Percentiles rank a stretch among this genome's conserved stretches.
Conservation (phyloP, 2,329 filamentous ascomycete genomes). For the Colletotrichum musicola region DNA sequence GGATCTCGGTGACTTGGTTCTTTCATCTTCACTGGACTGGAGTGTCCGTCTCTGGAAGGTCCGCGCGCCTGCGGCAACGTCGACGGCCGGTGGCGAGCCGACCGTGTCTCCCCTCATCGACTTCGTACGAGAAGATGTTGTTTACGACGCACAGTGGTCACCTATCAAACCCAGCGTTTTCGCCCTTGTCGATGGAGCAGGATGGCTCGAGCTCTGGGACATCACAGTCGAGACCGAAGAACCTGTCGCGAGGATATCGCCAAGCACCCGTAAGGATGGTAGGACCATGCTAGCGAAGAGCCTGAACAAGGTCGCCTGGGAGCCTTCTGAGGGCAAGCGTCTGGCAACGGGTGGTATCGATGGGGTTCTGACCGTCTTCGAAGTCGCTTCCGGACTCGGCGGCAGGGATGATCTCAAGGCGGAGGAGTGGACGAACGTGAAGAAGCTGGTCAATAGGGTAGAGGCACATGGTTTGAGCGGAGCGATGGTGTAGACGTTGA, state of each 20-base stretch:
- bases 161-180: slow-evolving; percentile 95
- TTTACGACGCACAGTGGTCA: slow-evolving; percentile 97
- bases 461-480: slow-evolving; percentile 71
- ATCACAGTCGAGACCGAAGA: slow-evolving; percentile 93
- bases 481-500: slow-evolving; percentile 49
- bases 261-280: slow-evolving; percentile 74
- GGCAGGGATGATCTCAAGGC: slow-evolving; percentile 85
- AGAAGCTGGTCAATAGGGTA: slow-evolving; percentile 84
- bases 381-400: slow-evolving; percentile 85
- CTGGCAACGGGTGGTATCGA: slow-evolving; percentile 93
- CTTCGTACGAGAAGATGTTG: slow-evolving; percentile 93
- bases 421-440: slow-evolving; percentile 94
- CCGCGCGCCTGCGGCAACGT: slow-evolving; percentile 80
- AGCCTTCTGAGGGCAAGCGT: slow-evolving; percentile 86
- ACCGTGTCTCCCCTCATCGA: slow-evolving; percentile 83
- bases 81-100: slow-evolving; percentile 67
- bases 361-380: slow-evolving; percentile 90
- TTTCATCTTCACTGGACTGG: slow-evolving; percentile 96
- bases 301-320: slow-evolving; percentile 95
- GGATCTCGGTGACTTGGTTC: slow-evolving; percentile 92
- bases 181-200: slow-evolving; percentile 92
- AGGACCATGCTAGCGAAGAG: slow-evolving; percentile 82
- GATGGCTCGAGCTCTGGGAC: slow-evolving; percentile 95
- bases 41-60: slow-evolving; percentile 98
- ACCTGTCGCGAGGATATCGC: slow-evolving; percentile 83